These are phyloP conservation scores for Leucaena leucocephala DNA, from an alignment of 306 rosid genomes.

Conservation along the genomic window DNA sequence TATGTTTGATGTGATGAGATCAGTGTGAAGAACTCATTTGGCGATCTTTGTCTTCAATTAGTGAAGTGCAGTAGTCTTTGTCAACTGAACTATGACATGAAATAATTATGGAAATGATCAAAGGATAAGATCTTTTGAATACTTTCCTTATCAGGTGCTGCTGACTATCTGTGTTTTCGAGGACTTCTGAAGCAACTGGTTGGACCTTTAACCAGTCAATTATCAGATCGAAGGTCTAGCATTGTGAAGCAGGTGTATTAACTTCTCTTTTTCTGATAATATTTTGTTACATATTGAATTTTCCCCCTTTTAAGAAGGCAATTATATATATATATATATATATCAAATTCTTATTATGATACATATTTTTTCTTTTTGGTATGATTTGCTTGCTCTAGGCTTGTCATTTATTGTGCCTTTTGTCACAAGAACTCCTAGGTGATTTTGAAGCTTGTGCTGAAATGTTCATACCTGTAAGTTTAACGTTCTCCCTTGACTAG, in stretches of 20 bases:
- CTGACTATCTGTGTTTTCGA: slow-evolving; percentile 79
- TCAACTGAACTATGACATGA: slow-evolving; percentile 24
- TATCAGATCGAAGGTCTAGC: slow-evolving; percentile 97
- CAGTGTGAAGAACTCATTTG: slow-evolving; percentile 24
- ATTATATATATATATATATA: not conserved
- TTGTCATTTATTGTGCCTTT: slow-evolving; percentile 87
- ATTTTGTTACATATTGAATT: not conserved
- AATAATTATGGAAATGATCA: slow-evolving; percentile 24
- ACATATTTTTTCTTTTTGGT: slow-evolving; percentile 23
- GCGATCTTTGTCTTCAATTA: slow-evolving; percentile 19
- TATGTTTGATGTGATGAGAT: slow-evolving; percentile 30
- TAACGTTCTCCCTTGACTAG: slow-evolving; percentile 24
- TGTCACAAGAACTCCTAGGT: slow-evolving; percentile 93
- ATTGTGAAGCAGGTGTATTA: slow-evolving; percentile 91
- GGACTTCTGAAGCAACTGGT: slow-evolving; percentile 94
- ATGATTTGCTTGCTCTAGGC: slow-evolving; percentile 57
- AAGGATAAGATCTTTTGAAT: slow-evolving; percentile 15
- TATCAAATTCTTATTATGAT: not conserved
- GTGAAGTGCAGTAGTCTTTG: slow-evolving; percentile 14
- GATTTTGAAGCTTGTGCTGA: slow-evolving; percentile 98
- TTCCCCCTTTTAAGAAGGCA: not conserved
- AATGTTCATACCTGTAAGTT: slow-evolving; percentile 91
- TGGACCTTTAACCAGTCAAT: slow-evolving; percentile 89
- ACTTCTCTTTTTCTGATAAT: slow-evolving; percentile 1
- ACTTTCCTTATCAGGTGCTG: slow-evolving; percentile 70